Evolutionary conservation across 441 rosid genomes (phyloP), one percentile per base, ranked within the genome.

Genomic region (Raphanus hybrid): DNA sequence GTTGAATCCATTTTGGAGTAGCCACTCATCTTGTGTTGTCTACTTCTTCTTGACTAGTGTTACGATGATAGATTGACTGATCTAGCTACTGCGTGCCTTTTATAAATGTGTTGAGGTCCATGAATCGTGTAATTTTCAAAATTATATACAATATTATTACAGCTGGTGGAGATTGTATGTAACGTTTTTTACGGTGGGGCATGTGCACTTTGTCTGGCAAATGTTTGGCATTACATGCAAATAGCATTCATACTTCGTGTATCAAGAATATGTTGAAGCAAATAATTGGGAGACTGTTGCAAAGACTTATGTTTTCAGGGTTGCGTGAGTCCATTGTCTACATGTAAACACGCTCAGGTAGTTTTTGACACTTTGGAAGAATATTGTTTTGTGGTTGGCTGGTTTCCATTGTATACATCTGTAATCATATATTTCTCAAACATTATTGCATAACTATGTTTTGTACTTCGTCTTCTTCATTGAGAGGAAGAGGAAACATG

Each of bases 1-100:
- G 71, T 52, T 35, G 45, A 70, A 66, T 74, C 86, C 80, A 93
- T 87, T 88, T 87, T 93, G 76, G 91, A 84, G 73, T 91, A 87
- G 29, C 88, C 86, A 72, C 78, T 88, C 97, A 91, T 91, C 61
- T 15, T 50, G 32, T 15, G 41, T 52, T 65, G 67, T 69, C 52
- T 66, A 20, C 10, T 7, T 54, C 27, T 64, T 65, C 69, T 74
- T 69, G 20, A 6, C 66, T 3, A 32, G 50, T 34, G 37, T 52
- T 3, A 6, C 18, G 29, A 59, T 48, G 9, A 64, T 69, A 65
- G 43, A 64, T 58, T 50, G 71, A 10, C 41, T 60, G 60, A 55
- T 55, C 11, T n/a, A 63, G 67, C 52, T 54, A 29, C 1, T 7
- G 69, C 20, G 18, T 35, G 35, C 45, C 45, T 7, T 64, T 73